Evolutionary conservation across 768 basidiomycete genomes (phyloP).

Genomic region (Lentinula aciculospora): DNA sequence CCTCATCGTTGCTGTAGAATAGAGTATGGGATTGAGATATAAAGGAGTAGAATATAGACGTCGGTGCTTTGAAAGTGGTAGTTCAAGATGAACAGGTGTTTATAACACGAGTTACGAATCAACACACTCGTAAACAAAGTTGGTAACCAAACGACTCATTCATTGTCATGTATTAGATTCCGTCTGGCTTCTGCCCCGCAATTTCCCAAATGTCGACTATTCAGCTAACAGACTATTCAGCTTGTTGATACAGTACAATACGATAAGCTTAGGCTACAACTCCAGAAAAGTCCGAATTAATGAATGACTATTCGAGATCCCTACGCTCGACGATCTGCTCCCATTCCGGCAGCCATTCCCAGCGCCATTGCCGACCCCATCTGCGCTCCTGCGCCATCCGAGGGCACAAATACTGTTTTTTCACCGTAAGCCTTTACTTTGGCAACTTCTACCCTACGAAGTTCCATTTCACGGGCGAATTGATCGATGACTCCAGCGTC

Average conservation of each 20-base stretch:
- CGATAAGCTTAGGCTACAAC: too few relatives aligned
- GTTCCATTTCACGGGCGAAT: conserved; percentile 75
- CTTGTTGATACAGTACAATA: neutral
- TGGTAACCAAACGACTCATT: neutral
- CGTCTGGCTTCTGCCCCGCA: neutral
- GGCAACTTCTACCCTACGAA: conserved; percentile 59
- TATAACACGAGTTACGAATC: conserved; percentile 1
- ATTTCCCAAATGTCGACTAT: neutral
- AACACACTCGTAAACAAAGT: conserved; percentile 1
- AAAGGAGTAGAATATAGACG: neutral
- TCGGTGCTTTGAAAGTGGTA: neutral
- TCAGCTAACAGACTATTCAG: neutral
- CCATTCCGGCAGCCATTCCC: conserved; percentile 70
- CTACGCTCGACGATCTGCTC: conserved; percentile 23
- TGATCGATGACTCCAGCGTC: conserved; percentile 55
- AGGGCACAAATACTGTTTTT: conserved; percentile 67
- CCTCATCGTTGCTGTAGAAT: conserved; percentile 54
- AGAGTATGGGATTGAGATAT: neutral
- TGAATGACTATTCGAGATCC: too few relatives aligned
- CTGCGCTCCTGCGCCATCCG: conserved; percentile 50
- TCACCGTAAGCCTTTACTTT: conserved; percentile 62
- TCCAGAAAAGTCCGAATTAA: neutral
- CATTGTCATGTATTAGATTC: neutral
- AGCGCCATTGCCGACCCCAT: conserved; percentile 58
- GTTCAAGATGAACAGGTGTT: neutral